phyloP scores from a whole-genome alignment of 495 filamentous ascomycete species.

The Aspergillus olivimuriae region DNA sequence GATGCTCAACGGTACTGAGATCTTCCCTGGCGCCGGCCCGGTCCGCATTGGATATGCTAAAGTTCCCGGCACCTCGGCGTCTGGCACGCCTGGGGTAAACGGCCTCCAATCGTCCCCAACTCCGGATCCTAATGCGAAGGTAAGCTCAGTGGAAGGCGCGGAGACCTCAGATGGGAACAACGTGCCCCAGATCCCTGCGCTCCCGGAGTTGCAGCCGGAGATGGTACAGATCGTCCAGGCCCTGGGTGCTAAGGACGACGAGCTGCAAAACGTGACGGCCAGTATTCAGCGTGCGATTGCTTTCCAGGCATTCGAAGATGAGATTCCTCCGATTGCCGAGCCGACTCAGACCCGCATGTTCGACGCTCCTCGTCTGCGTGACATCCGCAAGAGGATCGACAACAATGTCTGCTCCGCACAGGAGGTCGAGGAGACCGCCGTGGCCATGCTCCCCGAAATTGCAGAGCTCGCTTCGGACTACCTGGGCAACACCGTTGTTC shows the following conservation, averaged over 20 bases:
- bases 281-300: constrained; percentile 71
- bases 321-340: constrained; percentile 86
- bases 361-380: constrained; percentile 90
- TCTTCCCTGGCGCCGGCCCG: constrained; percentile 93
- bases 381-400: constrained; percentile 96
- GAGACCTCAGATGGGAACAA: constrained; percentile 37
- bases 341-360: constrained; percentile 86
- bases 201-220: constrained; percentile 71
- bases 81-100: constrained; percentile 76
- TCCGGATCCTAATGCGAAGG: constrained; percentile 62
- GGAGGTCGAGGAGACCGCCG: constrained; percentile 88
- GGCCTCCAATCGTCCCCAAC: constrained; percentile 86
- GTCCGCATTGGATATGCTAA: constrained; percentile 96
- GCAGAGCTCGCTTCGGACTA: constrained; percentile 93
- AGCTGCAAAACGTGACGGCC: constrained; percentile 61
- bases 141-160: constrained; percentile 24
- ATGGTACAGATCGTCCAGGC: constrained; percentile 82
- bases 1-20: constrained; percentile 89
- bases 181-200: constrained; percentile 61
- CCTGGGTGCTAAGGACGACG: constrained; percentile 82
- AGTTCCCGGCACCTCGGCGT: constrained; percentile 74
- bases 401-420: constrained; percentile 77
- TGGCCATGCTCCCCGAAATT: constrained; percentile 91
- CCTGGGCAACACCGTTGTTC: constrained; percentile 97
- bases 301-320: constrained; percentile 64